Conservation (phyloP, 805 yeast genomes). For the Pichia rugopelliculosa region DNA sequence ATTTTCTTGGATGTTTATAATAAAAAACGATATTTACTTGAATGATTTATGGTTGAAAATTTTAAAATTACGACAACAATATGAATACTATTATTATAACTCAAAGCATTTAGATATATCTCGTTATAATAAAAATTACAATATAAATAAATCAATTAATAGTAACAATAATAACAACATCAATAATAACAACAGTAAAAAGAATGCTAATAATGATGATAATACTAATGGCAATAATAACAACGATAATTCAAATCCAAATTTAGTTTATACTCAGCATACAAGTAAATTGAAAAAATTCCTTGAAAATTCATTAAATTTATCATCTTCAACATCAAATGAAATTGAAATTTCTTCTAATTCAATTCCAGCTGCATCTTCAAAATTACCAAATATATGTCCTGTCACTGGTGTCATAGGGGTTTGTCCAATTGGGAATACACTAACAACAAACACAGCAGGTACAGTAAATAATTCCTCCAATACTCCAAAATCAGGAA, state of each 20-base stretch:
- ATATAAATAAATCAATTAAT: conserved; percentile 5
- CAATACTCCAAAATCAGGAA: neutral
- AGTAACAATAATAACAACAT: neutral
- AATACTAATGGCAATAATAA: neutral
- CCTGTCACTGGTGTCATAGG: conserved; percentile 22
- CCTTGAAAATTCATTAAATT: neutral
- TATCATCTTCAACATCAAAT: neutral
- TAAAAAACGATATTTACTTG: conserved; percentile 51
- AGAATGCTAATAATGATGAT: neutral
- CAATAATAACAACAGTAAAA: neutral
- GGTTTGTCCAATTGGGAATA: conserved; percentile 18
- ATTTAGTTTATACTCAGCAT: neutral
- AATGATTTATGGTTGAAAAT: conserved; percentile 44
- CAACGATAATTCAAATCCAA: neutral
- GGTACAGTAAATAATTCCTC: neutral
- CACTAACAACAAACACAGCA: neutral
- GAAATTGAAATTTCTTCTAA: conserved; percentile 5
- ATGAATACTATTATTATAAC: conserved; percentile 30
- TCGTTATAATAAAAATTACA: conserved; percentile 18
- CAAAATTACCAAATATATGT: conserved; percentile 8
- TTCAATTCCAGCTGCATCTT: neutral
- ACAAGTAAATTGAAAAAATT: neutral
- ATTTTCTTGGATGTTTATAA: conserved; percentile 52
- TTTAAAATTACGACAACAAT: conserved; percentile 29
- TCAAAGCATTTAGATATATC: conserved; percentile 25